phyloP scores from a whole-genome alignment of 83 land plant genomes.

The Picea abies region DNA sequence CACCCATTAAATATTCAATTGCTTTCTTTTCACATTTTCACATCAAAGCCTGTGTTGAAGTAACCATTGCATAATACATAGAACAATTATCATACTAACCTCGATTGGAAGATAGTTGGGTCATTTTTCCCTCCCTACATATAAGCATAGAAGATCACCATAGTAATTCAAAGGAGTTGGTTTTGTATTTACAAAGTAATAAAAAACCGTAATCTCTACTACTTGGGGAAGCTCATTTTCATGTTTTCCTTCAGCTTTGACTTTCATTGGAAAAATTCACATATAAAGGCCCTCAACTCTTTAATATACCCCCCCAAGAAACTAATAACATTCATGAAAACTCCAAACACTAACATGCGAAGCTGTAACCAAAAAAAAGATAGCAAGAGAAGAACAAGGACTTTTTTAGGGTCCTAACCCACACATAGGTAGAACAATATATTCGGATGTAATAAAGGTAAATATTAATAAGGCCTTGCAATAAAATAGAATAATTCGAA shows the following conservation, averaged over 20 bases:
- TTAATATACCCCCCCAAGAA: not conserved
- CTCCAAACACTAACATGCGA: too few relatives aligned
- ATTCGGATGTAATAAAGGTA: too few relatives aligned
- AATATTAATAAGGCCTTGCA: too few relatives aligned
- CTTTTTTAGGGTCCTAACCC: too few relatives aligned
- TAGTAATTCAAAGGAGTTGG: conserved; percentile 33
- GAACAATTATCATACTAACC: conserved; percentile 25
- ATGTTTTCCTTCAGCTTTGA: conserved; percentile 28
- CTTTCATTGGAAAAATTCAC: conserved; percentile 52
- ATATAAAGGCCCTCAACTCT: not conserved
- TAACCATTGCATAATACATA: not conserved
- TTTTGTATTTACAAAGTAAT: conserved; percentile 53
- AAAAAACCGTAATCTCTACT: conserved; percentile 57
- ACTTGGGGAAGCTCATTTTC: conserved; percentile 24
- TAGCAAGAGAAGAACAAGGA: too few relatives aligned
- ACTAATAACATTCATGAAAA: not conserved
- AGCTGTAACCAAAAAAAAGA: too few relatives aligned
- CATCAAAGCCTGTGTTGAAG: not conserved
- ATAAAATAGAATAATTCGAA: too few relatives aligned
- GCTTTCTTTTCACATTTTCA: not conserved
- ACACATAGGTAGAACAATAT: too few relatives aligned
- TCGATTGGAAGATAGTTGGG: conserved; percentile 74
- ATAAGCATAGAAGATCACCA: conserved; percentile 60
- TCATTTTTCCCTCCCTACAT: conserved; percentile 71
- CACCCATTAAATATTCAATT: too few relatives aligned